A percentile compares a stretch with the other conserved stretches of the same genome.
These are phyloP conservation scores for Rhytidhysteron rufulum DNA, from an alignment of 2,329 filamentous ascomycete species.

Conservation along the genomic window DNA sequence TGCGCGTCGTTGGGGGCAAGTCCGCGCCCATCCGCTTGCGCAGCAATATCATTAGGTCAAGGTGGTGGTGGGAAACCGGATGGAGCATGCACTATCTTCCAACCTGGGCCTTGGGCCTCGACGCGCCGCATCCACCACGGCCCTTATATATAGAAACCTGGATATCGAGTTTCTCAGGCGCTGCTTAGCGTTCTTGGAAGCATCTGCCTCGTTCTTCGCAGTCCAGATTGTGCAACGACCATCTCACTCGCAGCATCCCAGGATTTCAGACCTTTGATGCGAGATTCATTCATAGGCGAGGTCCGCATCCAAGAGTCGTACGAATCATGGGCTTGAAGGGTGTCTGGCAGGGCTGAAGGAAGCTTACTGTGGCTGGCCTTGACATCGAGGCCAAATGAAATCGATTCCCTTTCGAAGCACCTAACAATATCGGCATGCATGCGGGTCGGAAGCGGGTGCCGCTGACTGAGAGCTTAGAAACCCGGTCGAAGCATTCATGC, in stretches of 20 bases:
- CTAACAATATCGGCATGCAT: no score
- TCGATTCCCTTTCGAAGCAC: no score
- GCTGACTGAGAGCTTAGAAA: no score
- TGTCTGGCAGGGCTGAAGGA: constrained; percentile 17
- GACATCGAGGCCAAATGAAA: background rate
- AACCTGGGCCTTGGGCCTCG: background rate
- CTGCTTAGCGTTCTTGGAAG: background rate
- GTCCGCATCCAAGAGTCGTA: background rate
- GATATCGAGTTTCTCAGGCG: constrained; percentile 1
- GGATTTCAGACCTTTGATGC: constrained; percentile 4
- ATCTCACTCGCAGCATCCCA: constrained; percentile 10
- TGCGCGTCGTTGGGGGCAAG: no score
- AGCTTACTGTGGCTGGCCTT: constrained; percentile 11
- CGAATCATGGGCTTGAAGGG: background rate
- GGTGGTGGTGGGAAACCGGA: no score
- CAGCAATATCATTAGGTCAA: no score
- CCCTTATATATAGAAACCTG: background rate
- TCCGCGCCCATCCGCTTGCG: no score
- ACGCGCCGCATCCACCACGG: background rate
- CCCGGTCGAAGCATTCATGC: no score
- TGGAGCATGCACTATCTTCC: background rate
- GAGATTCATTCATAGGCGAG: constrained; percentile 7
- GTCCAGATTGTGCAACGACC: constrained; percentile 2
- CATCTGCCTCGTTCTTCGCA: background rate
- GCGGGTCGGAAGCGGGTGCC: no score